Evolutionary conservation across 2,329 filamentous ascomycete species (phyloP).

Genomic region (Botrytis squamosa): DNA sequence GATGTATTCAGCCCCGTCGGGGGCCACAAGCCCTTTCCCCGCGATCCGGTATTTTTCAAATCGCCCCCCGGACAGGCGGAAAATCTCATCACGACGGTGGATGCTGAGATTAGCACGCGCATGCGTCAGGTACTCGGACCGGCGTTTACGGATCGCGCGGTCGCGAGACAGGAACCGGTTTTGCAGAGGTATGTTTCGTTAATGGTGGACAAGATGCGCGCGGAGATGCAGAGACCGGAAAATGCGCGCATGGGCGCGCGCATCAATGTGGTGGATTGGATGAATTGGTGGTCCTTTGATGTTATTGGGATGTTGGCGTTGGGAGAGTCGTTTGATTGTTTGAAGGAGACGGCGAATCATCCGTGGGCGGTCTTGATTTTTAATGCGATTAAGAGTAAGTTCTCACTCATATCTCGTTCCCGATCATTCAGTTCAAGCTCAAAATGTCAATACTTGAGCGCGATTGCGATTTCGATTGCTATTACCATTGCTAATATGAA

Average conservation of each 20-base stretch:
- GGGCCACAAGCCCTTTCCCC: background rate
- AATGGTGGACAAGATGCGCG: background rate
- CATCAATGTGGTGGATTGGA: background rate
- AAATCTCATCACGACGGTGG: background rate
- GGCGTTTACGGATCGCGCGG: background rate
- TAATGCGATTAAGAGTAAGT: background rate
- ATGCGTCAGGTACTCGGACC: background rate
- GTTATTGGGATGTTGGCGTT: background rate
- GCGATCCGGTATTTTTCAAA: background rate
- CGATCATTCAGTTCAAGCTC: too few relatives aligned
- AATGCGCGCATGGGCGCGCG: background rate
- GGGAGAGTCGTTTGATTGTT: background rate
- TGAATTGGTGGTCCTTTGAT: conserved; percentile 9
- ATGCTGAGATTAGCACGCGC: background rate
- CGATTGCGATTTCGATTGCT: too few relatives aligned
- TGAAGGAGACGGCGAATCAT: background rate
- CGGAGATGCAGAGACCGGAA: background rate
- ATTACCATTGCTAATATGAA: background rate
- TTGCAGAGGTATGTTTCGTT: background rate
- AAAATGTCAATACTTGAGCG: too few relatives aligned
- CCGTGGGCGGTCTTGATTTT: background rate
- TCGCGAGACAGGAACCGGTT: background rate
- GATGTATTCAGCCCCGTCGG: conserved; percentile 27
- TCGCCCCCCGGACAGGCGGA: background rate
- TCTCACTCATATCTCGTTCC: background rate